Evolutionary conservation across 768 basidiomycete genomes (phyloP).

Genomic region (Heimioporus sp.): DNA sequence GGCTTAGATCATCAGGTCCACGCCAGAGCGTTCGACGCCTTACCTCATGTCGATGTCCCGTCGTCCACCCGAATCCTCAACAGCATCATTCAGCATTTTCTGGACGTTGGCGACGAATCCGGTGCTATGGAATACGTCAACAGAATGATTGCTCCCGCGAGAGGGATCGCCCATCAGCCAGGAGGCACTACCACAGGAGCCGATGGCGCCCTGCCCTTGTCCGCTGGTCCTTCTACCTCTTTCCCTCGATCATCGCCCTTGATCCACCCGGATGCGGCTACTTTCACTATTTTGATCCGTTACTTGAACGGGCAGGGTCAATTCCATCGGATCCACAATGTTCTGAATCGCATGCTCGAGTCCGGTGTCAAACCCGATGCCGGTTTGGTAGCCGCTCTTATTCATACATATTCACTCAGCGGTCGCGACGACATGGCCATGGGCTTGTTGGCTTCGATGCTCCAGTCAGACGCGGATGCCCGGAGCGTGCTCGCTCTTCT

Average conservation of each 20-base stretch:
- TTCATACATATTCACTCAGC: constrained; percentile 52
- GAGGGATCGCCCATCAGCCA: constrained; percentile 17
- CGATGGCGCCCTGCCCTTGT: constrained; percentile 26
- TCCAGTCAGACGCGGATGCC: constrained; percentile 31
- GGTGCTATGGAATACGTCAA: constrained; percentile 48
- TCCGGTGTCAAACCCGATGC: constrained; percentile 45
- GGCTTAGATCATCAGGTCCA: constrained; percentile 58
- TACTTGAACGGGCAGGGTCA: constrained; percentile 45
- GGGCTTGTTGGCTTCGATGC: constrained; percentile 47
- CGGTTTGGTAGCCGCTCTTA: constrained; percentile 49
- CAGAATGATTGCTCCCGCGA: constrained; percentile 46
- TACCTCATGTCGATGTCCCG: constrained; percentile 39
- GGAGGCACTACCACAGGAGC: constrained; percentile 27
- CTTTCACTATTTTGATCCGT: constrained; percentile 63
- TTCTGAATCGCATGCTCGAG: constrained; percentile 47
- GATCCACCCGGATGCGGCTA: constrained; percentile 51
- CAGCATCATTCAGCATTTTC: constrained; percentile 58
- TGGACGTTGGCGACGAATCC: constrained; percentile 53
- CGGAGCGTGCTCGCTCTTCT: constrained; percentile 19
- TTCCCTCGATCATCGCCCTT: constrained; percentile 4
- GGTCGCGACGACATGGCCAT: constrained; percentile 51
- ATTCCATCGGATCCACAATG: constrained; percentile 42
- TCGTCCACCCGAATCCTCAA: constrained; percentile 62
- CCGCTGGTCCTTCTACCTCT: not conserved
- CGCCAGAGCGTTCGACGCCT: constrained; percentile 44